Evolutionary conservation across 768 basidiomycete genomes (phyloP).

Genomic region (Chlorophyllum brunneum): DNA sequence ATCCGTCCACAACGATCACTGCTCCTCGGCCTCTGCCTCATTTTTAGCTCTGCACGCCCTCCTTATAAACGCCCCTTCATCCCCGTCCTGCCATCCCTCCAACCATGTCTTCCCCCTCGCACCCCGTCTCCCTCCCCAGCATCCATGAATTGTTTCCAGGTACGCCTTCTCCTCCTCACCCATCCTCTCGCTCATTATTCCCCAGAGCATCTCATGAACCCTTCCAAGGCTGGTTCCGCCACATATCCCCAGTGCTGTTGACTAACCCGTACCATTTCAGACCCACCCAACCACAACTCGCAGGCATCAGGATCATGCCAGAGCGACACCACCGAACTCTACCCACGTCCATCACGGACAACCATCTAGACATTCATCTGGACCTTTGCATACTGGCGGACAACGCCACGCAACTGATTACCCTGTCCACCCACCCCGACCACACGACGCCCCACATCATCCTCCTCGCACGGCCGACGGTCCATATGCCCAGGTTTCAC

Average conservation of each 20-base stretch:
- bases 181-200: background rate
- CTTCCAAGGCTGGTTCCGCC: background rate
- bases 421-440: background rate
- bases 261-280: background rate
- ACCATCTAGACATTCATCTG: background rate
- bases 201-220: conserved; percentile 18
- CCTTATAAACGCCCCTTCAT: conserved; percentile 7
- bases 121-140: conserved; percentile 37
- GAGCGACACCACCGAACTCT: background rate
- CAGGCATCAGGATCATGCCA: background rate
- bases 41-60: conserved; percentile 8
- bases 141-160: conserved; percentile 57
- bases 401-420: background rate
- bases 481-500: background rate
- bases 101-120: conserved; percentile 11
- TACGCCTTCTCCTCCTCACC: conserved; percentile 16
- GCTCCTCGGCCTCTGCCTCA: conserved; percentile 7
- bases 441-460: background rate
- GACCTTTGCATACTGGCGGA: background rate
- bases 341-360: background rate
- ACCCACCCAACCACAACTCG: background rate
- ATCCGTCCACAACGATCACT: conserved; percentile 9
- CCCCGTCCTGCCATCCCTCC: background rate
- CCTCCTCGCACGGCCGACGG: background rate
- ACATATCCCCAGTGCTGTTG: background rate